Evolutionary conservation across 345 rosid species (phyloP).

Genomic region (Lagerstroemia speciosa): DNA sequence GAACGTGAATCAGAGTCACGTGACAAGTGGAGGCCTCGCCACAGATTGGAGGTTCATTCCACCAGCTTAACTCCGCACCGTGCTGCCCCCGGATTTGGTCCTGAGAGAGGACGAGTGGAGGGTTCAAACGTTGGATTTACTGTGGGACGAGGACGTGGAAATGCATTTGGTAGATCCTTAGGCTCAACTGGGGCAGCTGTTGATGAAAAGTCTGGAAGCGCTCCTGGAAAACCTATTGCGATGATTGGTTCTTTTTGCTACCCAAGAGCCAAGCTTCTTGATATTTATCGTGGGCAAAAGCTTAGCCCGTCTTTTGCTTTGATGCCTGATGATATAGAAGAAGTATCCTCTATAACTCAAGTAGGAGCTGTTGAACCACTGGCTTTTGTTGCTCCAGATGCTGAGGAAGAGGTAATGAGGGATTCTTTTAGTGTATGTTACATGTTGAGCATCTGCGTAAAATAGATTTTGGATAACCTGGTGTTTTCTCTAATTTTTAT

Average conservation of each 20-base stretch:
- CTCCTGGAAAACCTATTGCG: conserved; percentile 33
- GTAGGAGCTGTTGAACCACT: conserved; percentile 36
- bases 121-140: conserved; percentile 59
- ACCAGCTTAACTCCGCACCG: conserved; percentile 46
- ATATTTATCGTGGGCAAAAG: conserved; percentile 46
- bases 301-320: conserved; percentile 24
- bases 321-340: conserved; percentile 49
- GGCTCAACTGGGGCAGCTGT: conserved; percentile 18
- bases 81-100: conserved; percentile 84
- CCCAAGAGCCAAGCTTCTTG: conserved; percentile 76
- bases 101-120: conserved; percentile 51
- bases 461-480: background rate
- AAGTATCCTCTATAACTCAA: conserved; percentile 35
- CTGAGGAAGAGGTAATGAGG: conserved; percentile 60
- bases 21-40: conserved; percentile 98
- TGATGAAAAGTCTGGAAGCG: conserved; percentile 23
- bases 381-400: conserved; percentile 67
- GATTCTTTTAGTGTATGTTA: background rate
- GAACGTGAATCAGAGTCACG: conserved; percentile 80
- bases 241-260: conserved; percentile 28
- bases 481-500: background rate
- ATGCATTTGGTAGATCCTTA: conserved; percentile 29
- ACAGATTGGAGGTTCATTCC: conserved; percentile 64
- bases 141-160: conserved; percentile 67
- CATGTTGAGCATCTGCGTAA: background rate